These are phyloP conservation scores for Geotrichum phurueaensis DNA, from an alignment of 1,139 yeast species.

Conservation along the genomic window DNA sequence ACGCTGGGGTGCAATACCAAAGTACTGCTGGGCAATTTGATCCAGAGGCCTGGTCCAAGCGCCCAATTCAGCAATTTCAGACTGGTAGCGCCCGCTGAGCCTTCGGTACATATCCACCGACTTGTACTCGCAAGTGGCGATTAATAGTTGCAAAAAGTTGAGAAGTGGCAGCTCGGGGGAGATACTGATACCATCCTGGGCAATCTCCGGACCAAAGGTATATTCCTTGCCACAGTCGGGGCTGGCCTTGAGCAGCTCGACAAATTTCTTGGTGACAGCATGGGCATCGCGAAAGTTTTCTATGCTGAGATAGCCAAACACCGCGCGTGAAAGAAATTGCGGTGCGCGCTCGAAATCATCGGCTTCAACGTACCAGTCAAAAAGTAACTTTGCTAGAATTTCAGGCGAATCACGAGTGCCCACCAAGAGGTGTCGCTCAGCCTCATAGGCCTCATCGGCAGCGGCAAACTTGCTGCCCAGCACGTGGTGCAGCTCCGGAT, in stretches of 20 bases:
- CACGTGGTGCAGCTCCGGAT: slow-evolving; percentile 64
- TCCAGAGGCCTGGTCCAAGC: slow-evolving; percentile 31
- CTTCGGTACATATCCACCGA: slow-evolving; percentile 47
- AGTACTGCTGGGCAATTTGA: slow-evolving; percentile 45
- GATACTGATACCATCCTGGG: slow-evolving; percentile 24
- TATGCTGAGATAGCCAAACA: slow-evolving; percentile 62
- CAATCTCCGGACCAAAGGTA: slow-evolving; percentile 14
- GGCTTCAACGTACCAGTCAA: slow-evolving; percentile 49
- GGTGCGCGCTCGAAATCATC: slow-evolving; percentile 41
- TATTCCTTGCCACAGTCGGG: neutral
- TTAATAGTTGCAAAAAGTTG: slow-evolving; percentile 65
- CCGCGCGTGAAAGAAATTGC: slow-evolving; percentile 53
- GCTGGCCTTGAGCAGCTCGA: slow-evolving; percentile 30
- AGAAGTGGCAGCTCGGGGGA: slow-evolving; percentile 40
- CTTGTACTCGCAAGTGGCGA: slow-evolving; percentile 55
- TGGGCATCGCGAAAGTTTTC: slow-evolving; percentile 56
- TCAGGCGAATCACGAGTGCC: slow-evolving; percentile 60
- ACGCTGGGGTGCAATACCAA: slow-evolving; percentile 53
- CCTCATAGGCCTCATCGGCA: slow-evolving; percentile 41
- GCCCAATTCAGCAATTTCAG: slow-evolving; percentile 41
- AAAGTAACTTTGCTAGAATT: slow-evolving; percentile 49
- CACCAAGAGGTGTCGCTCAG: slow-evolving; percentile 56
- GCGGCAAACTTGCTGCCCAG: slow-evolving; percentile 58
- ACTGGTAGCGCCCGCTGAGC: slow-evolving; percentile 51
- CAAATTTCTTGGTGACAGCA: slow-evolving; percentile 42